A percentile compares a stretch with the other conserved stretches of the same genome.
Evolutionary conservation across 345 rosid genomes (phyloP).

Genomic region (Luvunga scandens): DNA sequence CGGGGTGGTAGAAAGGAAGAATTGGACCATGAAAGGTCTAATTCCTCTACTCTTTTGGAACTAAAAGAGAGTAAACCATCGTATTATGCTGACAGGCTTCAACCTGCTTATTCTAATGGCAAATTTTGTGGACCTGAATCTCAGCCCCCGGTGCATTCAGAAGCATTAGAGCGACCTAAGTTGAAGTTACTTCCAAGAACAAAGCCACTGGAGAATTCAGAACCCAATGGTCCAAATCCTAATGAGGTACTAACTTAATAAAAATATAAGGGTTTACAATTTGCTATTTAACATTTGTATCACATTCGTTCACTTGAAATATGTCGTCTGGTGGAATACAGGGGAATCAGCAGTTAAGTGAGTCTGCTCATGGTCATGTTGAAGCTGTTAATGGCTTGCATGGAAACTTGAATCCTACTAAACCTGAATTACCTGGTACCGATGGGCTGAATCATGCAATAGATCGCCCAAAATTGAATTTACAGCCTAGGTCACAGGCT

Average conservation of each 20-base stretch:
- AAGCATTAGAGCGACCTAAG: constrained; percentile 59
- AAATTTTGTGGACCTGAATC: constrained; percentile 36
- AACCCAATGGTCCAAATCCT: constrained; percentile 33
- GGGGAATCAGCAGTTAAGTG: constrained; percentile 27
- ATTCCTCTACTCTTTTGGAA: constrained; percentile 32
- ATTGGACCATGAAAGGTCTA: constrained; percentile 36
- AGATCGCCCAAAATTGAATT: constrained; percentile 60
- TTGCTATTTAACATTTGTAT: not conserved
- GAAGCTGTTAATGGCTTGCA: constrained; percentile 30
- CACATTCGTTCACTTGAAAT: constrained; percentile 10
- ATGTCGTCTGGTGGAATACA: constrained; percentile 25
- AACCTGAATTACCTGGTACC: constrained; percentile 34
- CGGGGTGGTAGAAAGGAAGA: constrained; percentile 40
- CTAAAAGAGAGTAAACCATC: constrained; percentile 40
- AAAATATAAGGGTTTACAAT: not conserved
- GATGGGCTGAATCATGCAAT: constrained; percentile 51
- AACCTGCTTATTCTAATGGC: constrained; percentile 31
- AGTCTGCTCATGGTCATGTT: constrained; percentile 23
- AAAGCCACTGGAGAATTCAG: constrained; percentile 55
- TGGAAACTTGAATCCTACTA: constrained; percentile 29
- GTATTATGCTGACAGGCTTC: constrained; percentile 30
- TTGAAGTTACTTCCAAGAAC: constrained; percentile 63
- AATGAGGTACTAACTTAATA: constrained; percentile 37
- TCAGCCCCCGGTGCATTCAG: constrained; percentile 39
- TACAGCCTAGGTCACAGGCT: constrained; percentile 63